Conservation (phyloP, 2,329 filamentous ascomycete species). For the Madurella fahalii region DNA sequence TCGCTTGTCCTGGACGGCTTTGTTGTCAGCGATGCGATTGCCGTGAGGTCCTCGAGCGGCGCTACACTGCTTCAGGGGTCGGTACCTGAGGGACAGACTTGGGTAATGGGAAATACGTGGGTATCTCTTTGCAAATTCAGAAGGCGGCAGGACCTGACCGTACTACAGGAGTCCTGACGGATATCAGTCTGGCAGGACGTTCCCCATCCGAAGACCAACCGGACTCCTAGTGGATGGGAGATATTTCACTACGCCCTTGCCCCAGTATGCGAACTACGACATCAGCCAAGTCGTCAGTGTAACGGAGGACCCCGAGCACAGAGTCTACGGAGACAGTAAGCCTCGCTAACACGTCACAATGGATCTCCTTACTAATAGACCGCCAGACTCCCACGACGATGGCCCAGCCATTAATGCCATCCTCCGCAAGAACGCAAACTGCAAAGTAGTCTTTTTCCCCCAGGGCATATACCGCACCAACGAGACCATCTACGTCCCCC, state of each 20-base stretch:
- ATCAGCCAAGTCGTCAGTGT: constrained; percentile 42
- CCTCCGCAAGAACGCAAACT: constrained; percentile 29
- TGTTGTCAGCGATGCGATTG: constrained; percentile 21
- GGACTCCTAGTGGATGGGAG: constrained; percentile 31
- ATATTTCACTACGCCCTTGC: constrained; percentile 39
- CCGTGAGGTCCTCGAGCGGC: constrained; percentile 24
- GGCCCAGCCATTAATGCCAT: constrained; percentile 31
- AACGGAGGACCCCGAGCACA: constrained; percentile 38
- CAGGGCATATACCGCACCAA: constrained; percentile 52
- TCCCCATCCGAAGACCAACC: constrained; percentile 30
- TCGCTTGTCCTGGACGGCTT: constrained; percentile 31
- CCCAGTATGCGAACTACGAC: constrained; percentile 41
- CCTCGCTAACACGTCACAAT: neutral
- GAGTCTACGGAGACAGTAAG: constrained; percentile 38
- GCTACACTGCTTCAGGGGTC: constrained; percentile 19
- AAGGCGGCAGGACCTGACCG: neutral
- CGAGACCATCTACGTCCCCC: constrained; percentile 47
- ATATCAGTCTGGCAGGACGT: constrained; percentile 31
- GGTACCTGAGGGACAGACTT: constrained; percentile 25
- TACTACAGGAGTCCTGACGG: constrained; percentile 21
- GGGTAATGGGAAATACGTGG: constrained; percentile 29
- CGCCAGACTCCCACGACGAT: constrained; percentile 33
- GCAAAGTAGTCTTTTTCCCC: constrained; percentile 50
- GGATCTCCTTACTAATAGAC: neutral
- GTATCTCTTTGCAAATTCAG: neutral